Evolutionary conservation across 257 asterid species (phyloP).

Genomic region (Solanum pimpinellifolium): DNA sequence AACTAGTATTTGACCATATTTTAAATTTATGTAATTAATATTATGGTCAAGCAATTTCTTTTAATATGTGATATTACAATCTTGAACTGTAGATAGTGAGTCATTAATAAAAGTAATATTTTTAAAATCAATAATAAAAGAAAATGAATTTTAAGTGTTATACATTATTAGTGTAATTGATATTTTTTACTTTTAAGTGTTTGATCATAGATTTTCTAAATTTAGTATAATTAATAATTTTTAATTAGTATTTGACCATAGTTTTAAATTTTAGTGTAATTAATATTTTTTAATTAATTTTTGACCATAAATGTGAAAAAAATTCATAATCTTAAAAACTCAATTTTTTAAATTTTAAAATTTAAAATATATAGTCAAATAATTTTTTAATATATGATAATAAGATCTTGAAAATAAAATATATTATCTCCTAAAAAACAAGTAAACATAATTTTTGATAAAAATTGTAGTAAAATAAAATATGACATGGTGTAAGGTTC

Average conservation of each 20-base stretch:
- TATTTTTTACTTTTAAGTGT: neutral
- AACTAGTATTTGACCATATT: too few species aligned
- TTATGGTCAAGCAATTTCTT: too few species aligned
- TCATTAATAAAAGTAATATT: neutral
- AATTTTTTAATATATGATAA: too few species aligned
- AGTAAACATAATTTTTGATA: neutral
- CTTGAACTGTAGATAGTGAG: neutral
- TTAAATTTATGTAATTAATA: too few species aligned
- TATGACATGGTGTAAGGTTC: neutral
- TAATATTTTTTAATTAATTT: too few species aligned
- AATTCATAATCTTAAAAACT: too few species aligned
- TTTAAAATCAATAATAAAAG: neutral
- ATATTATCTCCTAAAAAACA: neutral
- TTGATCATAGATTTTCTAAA: too few species aligned
- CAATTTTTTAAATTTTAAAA: too few species aligned
- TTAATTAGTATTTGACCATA: neutral
- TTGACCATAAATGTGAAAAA: neutral
- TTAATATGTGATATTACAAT: too few species aligned
- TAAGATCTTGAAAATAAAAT: too few species aligned
- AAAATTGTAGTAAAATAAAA: neutral
- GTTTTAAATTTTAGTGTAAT: neutral
- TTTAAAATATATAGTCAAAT: neutral
- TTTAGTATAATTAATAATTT: too few species aligned
- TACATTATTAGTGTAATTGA: neutral
- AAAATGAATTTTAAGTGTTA: neutral